Evolutionary conservation across 768 basidiomycete genomes (phyloP).

Genomic region (Rossbeevera mucosa): DNA sequence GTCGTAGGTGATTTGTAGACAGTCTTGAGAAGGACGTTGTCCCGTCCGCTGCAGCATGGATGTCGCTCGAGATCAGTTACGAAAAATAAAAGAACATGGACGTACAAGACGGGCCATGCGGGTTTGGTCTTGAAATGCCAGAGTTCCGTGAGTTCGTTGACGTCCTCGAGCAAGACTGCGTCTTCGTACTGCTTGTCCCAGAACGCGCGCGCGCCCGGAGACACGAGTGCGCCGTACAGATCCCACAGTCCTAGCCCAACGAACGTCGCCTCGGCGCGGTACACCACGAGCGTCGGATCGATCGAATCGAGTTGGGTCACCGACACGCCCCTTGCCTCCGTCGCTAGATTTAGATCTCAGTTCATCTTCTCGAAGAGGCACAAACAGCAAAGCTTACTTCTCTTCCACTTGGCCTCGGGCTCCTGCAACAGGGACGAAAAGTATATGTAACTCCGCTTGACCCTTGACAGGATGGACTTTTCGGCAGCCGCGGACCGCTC

Average conservation of each 20-base stretch:
- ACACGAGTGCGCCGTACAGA: conserved; percentile 80
- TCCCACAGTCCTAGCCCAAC: conserved; percentile 97
- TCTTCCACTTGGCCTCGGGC: conserved; percentile 95
- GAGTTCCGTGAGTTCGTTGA: conserved; percentile 84
- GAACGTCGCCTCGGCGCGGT: conserved; percentile 94
- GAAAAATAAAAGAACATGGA: conserved; percentile 9
- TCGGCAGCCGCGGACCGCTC: conserved; percentile 59
- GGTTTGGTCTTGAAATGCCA: conserved; percentile 93
- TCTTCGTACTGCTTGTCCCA: conserved; percentile 94
- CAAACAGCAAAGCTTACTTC: conserved; percentile 53
- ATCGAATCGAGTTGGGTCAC: conserved; percentile 96
- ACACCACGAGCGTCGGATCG: conserved; percentile 93
- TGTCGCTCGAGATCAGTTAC: not conserved
- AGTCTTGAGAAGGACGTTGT: conserved; percentile 86
- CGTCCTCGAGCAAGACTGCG: conserved; percentile 79
- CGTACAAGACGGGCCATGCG: conserved; percentile 90
- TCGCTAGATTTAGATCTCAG: conserved; percentile 49
- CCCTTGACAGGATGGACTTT: conserved; percentile 80
- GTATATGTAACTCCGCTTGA: conserved; percentile 93
- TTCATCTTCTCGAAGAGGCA: not conserved
- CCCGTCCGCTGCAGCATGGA: conserved; percentile 63
- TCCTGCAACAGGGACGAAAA: conserved; percentile 96
- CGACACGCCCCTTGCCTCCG: conserved; percentile 85
- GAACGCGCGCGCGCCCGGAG: conserved; percentile 72
- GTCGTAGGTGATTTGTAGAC: conserved; percentile 96